Conservation (phyloP, 768 basidiomycete species). For the Tephrocybe sp. region DNA sequence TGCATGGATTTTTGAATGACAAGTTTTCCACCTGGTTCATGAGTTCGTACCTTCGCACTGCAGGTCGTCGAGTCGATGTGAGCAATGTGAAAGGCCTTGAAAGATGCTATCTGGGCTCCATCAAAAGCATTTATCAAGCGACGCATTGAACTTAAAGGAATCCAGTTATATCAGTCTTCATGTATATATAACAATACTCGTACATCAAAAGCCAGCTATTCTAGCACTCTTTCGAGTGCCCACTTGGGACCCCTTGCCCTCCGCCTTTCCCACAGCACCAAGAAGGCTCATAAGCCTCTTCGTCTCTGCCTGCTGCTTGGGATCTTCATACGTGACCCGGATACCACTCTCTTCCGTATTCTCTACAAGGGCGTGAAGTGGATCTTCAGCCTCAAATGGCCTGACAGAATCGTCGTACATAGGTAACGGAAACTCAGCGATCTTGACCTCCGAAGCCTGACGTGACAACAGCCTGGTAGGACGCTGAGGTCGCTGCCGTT, state of each 20-base stretch:
- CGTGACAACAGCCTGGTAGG: slow-evolving; percentile 34
- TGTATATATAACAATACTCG: neutral
- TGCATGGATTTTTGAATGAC: too few relatives aligned
- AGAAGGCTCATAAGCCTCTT: slow-evolving; percentile 55
- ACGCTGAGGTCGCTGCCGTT: slow-evolving; percentile 36
- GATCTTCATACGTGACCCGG: slow-evolving; percentile 68
- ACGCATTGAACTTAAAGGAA: too few relatives aligned
- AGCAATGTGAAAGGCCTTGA: too few relatives aligned
- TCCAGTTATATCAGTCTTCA: neutral
- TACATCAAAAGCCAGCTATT: slow-evolving; percentile 16
- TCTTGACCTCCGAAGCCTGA: slow-evolving; percentile 31
- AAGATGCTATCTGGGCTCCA: too few relatives aligned
- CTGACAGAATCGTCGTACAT: slow-evolving; percentile 22
- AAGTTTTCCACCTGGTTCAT: too few relatives aligned
- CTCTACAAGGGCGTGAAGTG: slow-evolving; percentile 17
- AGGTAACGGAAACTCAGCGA: slow-evolving; percentile 17
- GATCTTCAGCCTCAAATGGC: slow-evolving; percentile 27
- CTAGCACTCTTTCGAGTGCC: slow-evolving; percentile 18
- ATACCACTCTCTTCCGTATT: slow-evolving; percentile 42
- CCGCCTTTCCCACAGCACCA: slow-evolving; percentile 25
- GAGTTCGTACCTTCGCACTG: too few relatives aligned
- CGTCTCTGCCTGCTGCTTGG: slow-evolving; percentile 57
- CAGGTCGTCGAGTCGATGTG: too few relatives aligned
- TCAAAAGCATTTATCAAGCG: too few relatives aligned
- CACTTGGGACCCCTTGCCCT: slow-evolving; percentile 19